Base-by-base conservation (phyloP, 768 basidiomycete genomes). In the Dentipellis fragilis region DNA sequence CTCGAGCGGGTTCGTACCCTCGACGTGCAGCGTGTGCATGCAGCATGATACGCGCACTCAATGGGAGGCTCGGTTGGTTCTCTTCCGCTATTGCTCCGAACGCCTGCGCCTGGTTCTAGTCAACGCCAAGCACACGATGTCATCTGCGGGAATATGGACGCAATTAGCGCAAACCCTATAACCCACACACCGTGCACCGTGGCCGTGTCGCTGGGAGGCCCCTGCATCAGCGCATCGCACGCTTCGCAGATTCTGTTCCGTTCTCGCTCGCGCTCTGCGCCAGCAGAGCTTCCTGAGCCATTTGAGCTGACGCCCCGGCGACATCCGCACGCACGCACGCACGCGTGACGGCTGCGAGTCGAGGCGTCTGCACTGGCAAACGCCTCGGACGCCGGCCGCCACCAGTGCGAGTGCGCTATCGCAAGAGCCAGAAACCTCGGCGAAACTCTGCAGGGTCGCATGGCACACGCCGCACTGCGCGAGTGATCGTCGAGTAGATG, bases 81-180 rank as follows among this genome's bases (percentile, higher is more conserved):
- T 49, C 16, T 19, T 49, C 48, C 48, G 48, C 48, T 49, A 49
- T 49, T 49, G 48, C 48, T 49, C 48, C 48, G 48, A 45, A 45
- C 42, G 42, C 42, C 42, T 7, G 19, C 42, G 42, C 10, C n/a
- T 17, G n/a, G 42, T 45, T 45, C 42, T 45, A 45, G 42, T 45
- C 42, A 45, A 45, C 42, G 42, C 42, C 42, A 45, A 45, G 42
- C 42, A 45, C n/a, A 45, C 42, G 42, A 45, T 45, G 42, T 19
- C 42, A 45, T 45, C 42, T 19, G 19, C 42, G 19, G 42, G 42
- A 45, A 45, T 45, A 45, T 45, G 19, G 19, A 45, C 42, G n/a
- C 42, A 45, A 29, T 29, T 29, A 29, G 29, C 29, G 6, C 29
- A 29, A 29, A 45, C 42, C 42, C 42, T 45, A 45, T 45, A 19